Percentiles rank a stretch among this genome's conserved stretches.
phyloP scores from a whole-genome alignment of 345 rosid genomes.

The Populus pruinosa region DNA sequence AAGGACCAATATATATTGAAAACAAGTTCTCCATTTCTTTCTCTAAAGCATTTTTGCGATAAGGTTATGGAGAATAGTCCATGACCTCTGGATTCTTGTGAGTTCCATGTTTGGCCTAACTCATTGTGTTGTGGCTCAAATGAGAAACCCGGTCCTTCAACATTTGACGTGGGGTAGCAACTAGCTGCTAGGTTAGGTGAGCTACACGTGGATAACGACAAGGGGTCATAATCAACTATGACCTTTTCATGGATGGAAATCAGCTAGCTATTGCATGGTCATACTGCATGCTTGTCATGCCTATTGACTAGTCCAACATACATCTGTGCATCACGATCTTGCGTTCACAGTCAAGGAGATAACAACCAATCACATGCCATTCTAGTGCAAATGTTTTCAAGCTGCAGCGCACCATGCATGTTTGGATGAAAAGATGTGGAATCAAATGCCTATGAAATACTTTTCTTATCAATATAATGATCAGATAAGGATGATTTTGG shows the following conservation, averaged over 20 bases:
- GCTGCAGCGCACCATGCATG: slow-evolving; percentile 18
- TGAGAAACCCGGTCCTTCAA: slow-evolving; percentile 34
- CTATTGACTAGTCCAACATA: slow-evolving; percentile 39
- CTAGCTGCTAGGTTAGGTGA: slow-evolving; percentile 54
- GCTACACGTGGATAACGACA: slow-evolving; percentile 73
- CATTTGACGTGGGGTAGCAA: slow-evolving; percentile 47
- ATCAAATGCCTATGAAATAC: neutral
- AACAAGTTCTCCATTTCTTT: neutral
- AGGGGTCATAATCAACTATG: slow-evolving; percentile 37
- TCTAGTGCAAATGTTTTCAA: slow-evolving; percentile 14
- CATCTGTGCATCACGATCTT: slow-evolving; percentile 7
- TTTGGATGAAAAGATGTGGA: neutral
- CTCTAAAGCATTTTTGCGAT: neutral
- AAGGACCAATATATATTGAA: neutral
- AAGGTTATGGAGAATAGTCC: slow-evolving; percentile 10
- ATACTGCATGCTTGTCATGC: slow-evolving; percentile 16
- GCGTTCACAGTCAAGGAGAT: slow-evolving; percentile 22
- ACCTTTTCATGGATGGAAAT: slow-evolving; percentile 28
- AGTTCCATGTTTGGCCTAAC: slow-evolving; percentile 44
- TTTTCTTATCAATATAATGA: neutral
- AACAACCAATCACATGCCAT: slow-evolving; percentile 22
- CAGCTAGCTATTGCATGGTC: slow-evolving; percentile 17
- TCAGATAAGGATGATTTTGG: slow-evolving; percentile 13
- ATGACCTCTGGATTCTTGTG: slow-evolving; percentile 5
- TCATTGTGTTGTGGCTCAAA: slow-evolving; percentile 28